Conservation (phyloP, 2,329 filamentous ascomycete genomes). For the Coniochaeta sp. region DNA sequence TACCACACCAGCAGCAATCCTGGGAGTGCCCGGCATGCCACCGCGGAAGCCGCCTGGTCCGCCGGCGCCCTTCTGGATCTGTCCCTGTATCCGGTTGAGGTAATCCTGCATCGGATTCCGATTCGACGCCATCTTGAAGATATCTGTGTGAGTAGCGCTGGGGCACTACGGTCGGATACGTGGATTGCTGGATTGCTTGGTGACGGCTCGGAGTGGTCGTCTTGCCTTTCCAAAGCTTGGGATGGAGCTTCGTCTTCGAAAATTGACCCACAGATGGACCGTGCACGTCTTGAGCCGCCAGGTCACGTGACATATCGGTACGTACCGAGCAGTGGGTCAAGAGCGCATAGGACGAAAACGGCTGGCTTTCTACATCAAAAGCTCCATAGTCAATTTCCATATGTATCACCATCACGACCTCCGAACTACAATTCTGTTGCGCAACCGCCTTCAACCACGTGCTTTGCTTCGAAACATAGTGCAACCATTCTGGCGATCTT, state of each 20-base stretch:
- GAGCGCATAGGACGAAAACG: not conserved
- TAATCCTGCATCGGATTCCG: conserved; percentile 40
- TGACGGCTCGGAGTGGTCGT: not conserved
- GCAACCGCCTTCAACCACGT: too few species aligned
- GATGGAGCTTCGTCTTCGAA: not conserved
- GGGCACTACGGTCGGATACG: not conserved
- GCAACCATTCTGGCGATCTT: not conserved
- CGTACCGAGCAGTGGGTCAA: not conserved
- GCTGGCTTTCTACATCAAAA: not conserved
- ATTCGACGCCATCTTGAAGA: conserved; percentile 21
- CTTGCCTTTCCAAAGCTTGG: not conserved
- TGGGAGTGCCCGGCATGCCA: conserved; percentile 33
- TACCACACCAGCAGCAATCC: conserved; percentile 29
- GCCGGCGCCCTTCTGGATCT: conserved; percentile 35
- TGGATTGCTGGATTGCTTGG: not conserved
- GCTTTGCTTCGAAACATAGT: not conserved
- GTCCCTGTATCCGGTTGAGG: conserved; percentile 37
- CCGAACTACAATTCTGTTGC: too few species aligned
- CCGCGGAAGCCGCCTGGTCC: conserved; percentile 31
- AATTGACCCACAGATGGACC: not conserved
- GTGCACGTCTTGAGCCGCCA: not conserved
- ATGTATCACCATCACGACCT: not conserved
- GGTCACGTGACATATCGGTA: not conserved
- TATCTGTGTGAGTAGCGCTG: conserved; percentile 3
- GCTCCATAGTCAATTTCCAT: not conserved